Conservation (phyloP, 306 rosid genomes). For the Acmispon strigosus region DNA sequence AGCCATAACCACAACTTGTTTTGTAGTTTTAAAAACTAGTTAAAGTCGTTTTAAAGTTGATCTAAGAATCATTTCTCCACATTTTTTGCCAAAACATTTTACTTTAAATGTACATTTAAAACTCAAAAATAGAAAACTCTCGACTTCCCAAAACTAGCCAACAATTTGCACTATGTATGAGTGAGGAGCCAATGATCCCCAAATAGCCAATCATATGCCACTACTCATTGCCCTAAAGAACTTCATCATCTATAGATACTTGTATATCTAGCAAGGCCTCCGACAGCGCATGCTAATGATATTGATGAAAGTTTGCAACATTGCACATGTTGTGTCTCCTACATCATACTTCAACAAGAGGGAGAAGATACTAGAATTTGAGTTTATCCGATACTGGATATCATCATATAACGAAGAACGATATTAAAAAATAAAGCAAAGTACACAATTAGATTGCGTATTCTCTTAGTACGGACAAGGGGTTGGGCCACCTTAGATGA, state of each 20-base stretch:
- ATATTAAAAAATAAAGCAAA: neutral
- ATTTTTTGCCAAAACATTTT: too few species aligned
- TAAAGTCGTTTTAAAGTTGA: too few species aligned
- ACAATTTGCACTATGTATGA: neutral
- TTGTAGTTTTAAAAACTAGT: too few species aligned
- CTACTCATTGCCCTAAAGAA: conserved; percentile 12
- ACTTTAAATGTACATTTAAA: too few species aligned
- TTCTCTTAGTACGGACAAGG: neutral
- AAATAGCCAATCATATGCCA: conserved; percentile 11
- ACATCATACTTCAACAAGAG: neutral
- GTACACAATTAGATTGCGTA: conserved; percentile 7
- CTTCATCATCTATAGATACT: neutral
- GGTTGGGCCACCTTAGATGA: conserved; percentile 17
- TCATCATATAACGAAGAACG: neutral
- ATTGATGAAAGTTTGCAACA: conserved; percentile 18
- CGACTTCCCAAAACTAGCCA: too few species aligned
- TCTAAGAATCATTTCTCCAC: too few species aligned
- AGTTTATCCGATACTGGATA: neutral
- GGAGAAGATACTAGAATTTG: neutral
- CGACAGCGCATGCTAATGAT: conserved; percentile 38
- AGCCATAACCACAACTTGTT: too few species aligned
- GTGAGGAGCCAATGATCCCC: neutral
- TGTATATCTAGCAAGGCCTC: conserved; percentile 16
- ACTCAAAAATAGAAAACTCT: too few species aligned
- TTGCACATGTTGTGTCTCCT: conserved; percentile 31